Evolutionary conservation across 441 rosid genomes (phyloP).

Genomic region (Croton setiger): DNA sequence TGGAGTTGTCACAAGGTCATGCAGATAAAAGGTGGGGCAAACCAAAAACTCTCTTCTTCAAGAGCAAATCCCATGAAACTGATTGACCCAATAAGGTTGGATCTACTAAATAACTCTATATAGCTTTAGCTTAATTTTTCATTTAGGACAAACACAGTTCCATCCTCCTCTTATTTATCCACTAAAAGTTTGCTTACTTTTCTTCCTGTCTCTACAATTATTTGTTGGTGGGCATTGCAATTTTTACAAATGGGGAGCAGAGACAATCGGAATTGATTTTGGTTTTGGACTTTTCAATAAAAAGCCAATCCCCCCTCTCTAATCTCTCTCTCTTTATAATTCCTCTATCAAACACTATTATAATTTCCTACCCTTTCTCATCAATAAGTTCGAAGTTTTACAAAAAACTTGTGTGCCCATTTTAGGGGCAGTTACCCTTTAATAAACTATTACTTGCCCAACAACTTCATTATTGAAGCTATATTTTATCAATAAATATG

Average conservation of each 20-base stretch:
- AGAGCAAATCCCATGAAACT: slow-evolving; percentile 47
- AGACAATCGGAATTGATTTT: slow-evolving; percentile 48
- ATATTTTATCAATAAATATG: too few species aligned
- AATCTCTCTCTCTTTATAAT: background rate
- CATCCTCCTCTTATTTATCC: slow-evolving; percentile 44
- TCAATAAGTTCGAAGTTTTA: too few species aligned
- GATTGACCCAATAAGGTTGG: slow-evolving; percentile 59
- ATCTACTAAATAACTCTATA: slow-evolving; percentile 38
- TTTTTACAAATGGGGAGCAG: slow-evolving; percentile 48
- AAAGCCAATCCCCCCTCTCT: slow-evolving; percentile 24
- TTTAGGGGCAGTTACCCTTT: slow-evolving; percentile 12
- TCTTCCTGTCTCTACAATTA: slow-evolving; percentile 37
- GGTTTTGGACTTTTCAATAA: slow-evolving; percentile 49
- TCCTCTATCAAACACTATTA: slow-evolving; percentile 14
- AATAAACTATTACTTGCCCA: background rate
- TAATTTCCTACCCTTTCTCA: background rate
- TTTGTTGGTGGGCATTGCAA: slow-evolving; percentile 40
- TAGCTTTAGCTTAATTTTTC: slow-evolving; percentile 23
- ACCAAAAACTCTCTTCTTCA: slow-evolving; percentile 14
- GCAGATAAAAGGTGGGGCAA: slow-evolving; percentile 43
- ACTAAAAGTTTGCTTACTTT: slow-evolving; percentile 41
- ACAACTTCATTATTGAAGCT: too few species aligned
- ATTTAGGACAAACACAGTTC: slow-evolving; percentile 47
- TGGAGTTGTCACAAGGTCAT: slow-evolving; percentile 52
- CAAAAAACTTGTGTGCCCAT: slow-evolving; percentile 8